Conservation (phyloP, 805 yeast species). For the Candida anglica region DNA sequence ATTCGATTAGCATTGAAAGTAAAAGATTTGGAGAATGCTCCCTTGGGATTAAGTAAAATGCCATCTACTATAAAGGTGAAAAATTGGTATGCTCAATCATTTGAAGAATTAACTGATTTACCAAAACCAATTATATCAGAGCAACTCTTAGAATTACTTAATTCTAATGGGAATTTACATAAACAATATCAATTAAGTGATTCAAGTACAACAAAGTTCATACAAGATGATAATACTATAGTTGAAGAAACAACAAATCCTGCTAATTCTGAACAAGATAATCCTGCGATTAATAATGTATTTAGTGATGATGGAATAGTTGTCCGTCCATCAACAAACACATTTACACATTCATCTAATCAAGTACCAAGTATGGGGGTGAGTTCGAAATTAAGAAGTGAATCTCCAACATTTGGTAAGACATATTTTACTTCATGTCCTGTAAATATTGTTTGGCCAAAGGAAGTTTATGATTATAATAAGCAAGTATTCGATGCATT, state of each 20-base stretch:
- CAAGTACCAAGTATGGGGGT: constrained; percentile 8
- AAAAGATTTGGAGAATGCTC: constrained; percentile 76
- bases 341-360: constrained; percentile 11
- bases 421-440: constrained; percentile 53
- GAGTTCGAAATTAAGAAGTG: constrained; percentile 9
- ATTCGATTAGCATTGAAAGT: constrained; percentile 83
- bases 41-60: constrained; percentile 67
- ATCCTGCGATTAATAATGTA: constrained; percentile 37
- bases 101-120: constrained; percentile 72
- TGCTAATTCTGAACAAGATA: constrained; percentile 23
- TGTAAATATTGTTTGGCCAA: constrained; percentile 59
- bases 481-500: constrained; percentile 61
- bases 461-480: constrained; percentile 70
- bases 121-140: constrained; percentile 52
- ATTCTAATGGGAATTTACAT: constrained; percentile 6
- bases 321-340: constrained; percentile 20
- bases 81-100: constrained; percentile 89
- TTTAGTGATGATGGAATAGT: constrained; percentile 53
- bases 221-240: constrained; percentile 5
- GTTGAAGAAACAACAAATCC: constrained; percentile 16
- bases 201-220: neutral
- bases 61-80: constrained; percentile 73
- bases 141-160: constrained; percentile 36
- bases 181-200: neutral
- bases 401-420: constrained; percentile 40